phyloP scores from a whole-genome alignment of 2,329 filamentous ascomycete genomes.

The Aspergillus neotritici region DNA sequence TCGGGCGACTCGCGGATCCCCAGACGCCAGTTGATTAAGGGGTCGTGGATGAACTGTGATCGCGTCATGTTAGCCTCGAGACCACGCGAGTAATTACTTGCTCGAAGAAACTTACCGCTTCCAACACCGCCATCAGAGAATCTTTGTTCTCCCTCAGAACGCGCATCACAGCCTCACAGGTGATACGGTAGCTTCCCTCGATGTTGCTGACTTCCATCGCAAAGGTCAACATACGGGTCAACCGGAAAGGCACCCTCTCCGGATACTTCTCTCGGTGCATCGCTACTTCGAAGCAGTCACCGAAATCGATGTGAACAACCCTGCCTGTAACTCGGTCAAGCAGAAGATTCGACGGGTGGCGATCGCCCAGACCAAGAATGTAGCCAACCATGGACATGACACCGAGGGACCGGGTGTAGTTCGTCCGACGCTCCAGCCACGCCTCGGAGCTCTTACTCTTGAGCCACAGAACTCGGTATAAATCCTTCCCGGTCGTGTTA shows the following conservation, averaged over 20 bases:
- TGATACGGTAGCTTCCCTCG: constrained; percentile 95
- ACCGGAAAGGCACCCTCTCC: constrained; percentile 91
- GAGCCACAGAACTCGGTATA: constrained; percentile 96
- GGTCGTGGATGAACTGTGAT: constrained; percentile 90
- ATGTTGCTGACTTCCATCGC: constrained; percentile 99
- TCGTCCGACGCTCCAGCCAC: constrained; percentile 96
- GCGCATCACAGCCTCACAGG: constrained; percentile 97
- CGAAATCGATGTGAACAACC: constrained; percentile 98
- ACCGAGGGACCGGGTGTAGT: constrained; percentile 92
- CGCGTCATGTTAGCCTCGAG: not conserved
- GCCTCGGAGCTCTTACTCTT: constrained; percentile 98
- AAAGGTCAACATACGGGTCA: constrained; percentile 98
- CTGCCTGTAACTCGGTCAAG: constrained; percentile 93
- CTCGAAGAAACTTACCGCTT: constrained; percentile 66
- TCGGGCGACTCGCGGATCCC: constrained; percentile 57
- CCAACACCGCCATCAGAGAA: constrained; percentile 93
- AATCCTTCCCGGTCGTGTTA: constrained; percentile 96
- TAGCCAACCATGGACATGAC: constrained; percentile 99
- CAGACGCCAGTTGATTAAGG: constrained; percentile 95
- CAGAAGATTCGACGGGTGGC: constrained; percentile 97
- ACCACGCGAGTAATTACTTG: not conserved
- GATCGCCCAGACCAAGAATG: constrained; percentile 91
- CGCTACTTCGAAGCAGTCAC: constrained; percentile 97
- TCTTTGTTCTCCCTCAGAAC: constrained; percentile 96
- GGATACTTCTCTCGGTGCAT: constrained; percentile 99